A percentile compares a stretch with the other conserved stretches of the same genome.
These are phyloP conservation scores for Kazachstania bromeliacearum DNA, from an alignment of 805 yeast species.

Conservation along the genomic window DNA sequence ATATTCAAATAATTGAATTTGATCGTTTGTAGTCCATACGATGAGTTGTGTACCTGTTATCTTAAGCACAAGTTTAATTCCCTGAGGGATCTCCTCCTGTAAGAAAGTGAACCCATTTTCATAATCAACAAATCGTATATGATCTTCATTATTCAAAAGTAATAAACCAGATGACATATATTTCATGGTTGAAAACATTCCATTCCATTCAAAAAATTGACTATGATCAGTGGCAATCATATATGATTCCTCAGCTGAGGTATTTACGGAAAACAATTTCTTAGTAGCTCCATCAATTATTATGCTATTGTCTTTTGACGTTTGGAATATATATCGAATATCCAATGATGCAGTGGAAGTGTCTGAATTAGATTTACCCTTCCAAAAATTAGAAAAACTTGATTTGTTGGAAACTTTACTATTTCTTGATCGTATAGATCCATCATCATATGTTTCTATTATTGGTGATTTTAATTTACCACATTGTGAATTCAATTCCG, in stretches of 20 bases:
- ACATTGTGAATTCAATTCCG: slow-evolving; percentile 8
- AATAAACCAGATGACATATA: slow-evolving; percentile 16
- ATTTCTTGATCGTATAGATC: slow-evolving; percentile 6
- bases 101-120: slow-evolving; percentile 22
- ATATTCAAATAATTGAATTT: slow-evolving; percentile 16
- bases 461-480: slow-evolving; percentile 1
- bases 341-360: background rate
- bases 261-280: slow-evolving; percentile 6
- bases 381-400: slow-evolving; percentile 16
- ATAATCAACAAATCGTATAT: slow-evolving; percentile 20
- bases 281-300: slow-evolving; percentile 18
- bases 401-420: slow-evolving; percentile 13
- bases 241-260: slow-evolving; percentile 6
- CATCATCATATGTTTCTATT: slow-evolving; percentile 5
- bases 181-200: slow-evolving; percentile 11
- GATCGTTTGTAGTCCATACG: slow-evolving; percentile 16
- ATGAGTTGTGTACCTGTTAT: slow-evolving; percentile 13
- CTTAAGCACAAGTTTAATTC: slow-evolving; percentile 14
- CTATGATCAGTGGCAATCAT: slow-evolving; percentile 12
- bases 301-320: slow-evolving; percentile 4
- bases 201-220: slow-evolving; percentile 17
- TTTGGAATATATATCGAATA: slow-evolving; percentile 14
- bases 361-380: slow-evolving; percentile 3
- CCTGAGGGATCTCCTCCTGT: slow-evolving; percentile 14
- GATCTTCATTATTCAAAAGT: slow-evolving; percentile 11